These are phyloP conservation scores for Aquilaria agallochum DNA, from an alignment of 441 rosid species.

Conservation along the genomic window DNA sequence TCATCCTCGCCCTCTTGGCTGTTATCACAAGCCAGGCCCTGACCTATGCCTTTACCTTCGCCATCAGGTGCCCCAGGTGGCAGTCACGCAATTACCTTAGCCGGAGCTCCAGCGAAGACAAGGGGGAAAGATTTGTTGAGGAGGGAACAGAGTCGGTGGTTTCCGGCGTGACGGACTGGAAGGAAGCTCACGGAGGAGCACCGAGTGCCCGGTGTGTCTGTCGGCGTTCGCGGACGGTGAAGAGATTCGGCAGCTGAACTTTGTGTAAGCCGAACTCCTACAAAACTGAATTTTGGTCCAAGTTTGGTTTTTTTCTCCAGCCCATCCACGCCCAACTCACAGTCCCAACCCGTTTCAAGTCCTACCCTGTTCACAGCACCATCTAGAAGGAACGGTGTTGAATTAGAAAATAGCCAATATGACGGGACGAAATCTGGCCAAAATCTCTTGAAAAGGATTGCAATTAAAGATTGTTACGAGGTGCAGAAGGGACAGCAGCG, in stretches of 20 bases:
- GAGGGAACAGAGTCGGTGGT: background rate
- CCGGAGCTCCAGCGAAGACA: slow-evolving; percentile 8
- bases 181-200: slow-evolving; percentile 45
- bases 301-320: too few relatives aligned
- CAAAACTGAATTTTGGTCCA: too few relatives aligned
- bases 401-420: too few relatives aligned
- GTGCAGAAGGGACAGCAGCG: too few relatives aligned
- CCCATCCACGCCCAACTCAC: too few relatives aligned
- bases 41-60: slow-evolving; percentile 61
- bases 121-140: background rate
- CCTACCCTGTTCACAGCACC: too few relatives aligned
- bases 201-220: slow-evolving; percentile 75
- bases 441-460: too few relatives aligned
- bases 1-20: slow-evolving; percentile 65
- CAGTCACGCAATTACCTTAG: slow-evolving; percentile 10
- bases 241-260: slow-evolving; percentile 47
- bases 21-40: slow-evolving; percentile 65
- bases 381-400: too few relatives aligned
- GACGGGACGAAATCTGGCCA: too few relatives aligned
- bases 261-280: slow-evolving; percentile 37
- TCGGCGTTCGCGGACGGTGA: slow-evolving; percentile 55
- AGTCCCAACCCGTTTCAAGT: too few relatives aligned
- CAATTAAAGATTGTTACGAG: too few relatives aligned
- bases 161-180: slow-evolving; percentile 30
- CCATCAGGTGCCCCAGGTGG: slow-evolving; percentile 44